phyloP scores from a whole-genome alignment of 257 asterid genomes.

The Nicotiana attenuata region DNA sequence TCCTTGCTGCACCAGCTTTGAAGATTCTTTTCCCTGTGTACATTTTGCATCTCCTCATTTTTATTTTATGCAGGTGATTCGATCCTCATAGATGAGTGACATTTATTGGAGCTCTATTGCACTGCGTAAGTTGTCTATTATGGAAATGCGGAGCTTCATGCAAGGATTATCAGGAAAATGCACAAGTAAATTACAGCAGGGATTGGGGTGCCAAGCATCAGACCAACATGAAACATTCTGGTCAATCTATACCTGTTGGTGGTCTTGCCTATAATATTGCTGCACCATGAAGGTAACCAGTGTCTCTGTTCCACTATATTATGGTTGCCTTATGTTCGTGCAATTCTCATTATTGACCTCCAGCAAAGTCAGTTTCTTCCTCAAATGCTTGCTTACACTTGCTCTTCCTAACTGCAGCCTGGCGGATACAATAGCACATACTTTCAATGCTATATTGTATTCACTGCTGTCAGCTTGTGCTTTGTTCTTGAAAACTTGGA shows the following conservation, averaged over 20 bases:
- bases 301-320: too few species aligned
- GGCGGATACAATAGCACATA: constrained; percentile 19
- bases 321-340: background rate
- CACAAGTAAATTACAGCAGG: background rate
- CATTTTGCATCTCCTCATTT: background rate
- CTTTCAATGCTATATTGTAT: constrained; percentile 22
- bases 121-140: background rate
- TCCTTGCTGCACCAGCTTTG: background rate
- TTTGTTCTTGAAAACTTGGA: background rate
- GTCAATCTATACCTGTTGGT: background rate
- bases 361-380: background rate
- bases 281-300: background rate
- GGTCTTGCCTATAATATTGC: background rate
- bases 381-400: background rate
- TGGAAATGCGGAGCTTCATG: background rate
- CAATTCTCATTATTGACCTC: background rate
- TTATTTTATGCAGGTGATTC: background rate
- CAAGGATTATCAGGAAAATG: background rate
- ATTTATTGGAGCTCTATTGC: background rate
- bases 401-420: constrained; percentile 29
- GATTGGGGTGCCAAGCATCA: background rate
- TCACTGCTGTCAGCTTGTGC: constrained; percentile 28
- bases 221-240: background rate
- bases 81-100: background rate
- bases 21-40: background rate